Conservation (phyloP, 179 eudicot genomes). For the Corrigiola litoralis region DNA sequence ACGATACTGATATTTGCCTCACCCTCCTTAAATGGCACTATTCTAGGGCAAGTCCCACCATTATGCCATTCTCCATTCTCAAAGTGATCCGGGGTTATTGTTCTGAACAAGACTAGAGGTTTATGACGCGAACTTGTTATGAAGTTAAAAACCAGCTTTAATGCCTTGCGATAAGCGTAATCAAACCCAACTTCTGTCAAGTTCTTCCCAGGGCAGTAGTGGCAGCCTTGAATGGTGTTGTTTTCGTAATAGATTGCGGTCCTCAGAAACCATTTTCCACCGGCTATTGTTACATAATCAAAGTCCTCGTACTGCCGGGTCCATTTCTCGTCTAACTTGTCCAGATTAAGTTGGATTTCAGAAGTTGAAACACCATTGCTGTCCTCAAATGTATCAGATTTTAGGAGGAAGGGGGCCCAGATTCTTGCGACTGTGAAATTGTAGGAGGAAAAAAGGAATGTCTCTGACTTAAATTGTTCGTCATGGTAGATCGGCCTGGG, state of each 20-base stretch:
- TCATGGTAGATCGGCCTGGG: conserved; percentile 63
- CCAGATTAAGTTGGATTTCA: conserved; percentile 53
- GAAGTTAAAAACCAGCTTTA: conserved; percentile 35
- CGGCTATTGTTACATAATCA: conserved; percentile 55
- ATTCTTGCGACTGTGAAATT: conserved; percentile 57
- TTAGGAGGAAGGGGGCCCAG: conserved; percentile 71
- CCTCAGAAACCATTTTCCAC: conserved; percentile 85
- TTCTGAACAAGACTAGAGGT: conserved; percentile 41
- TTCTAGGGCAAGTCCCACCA: conserved; percentile 68
- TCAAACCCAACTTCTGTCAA: conserved; percentile 58
- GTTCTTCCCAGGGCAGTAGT: conserved; percentile 55
- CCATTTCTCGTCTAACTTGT: conserved; percentile 59
- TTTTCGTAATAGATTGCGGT: conserved; percentile 70
- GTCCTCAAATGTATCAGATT: conserved; percentile 64
- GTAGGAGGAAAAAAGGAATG: conserved; percentile 61
- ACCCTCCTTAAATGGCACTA: conserved; percentile 44
- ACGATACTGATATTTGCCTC: conserved; percentile 28
- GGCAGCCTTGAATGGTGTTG: conserved; percentile 61
- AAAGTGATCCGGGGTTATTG: conserved; percentile 73
- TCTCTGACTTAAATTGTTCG: conserved; percentile 45
- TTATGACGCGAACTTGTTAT: conserved; percentile 39
- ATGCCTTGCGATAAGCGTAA: conserved; percentile 48
- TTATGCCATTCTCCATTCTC: conserved; percentile 80
- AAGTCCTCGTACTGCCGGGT: conserved; percentile 40
- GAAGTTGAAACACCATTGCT: conserved; percentile 55